Conservation (phyloP, 768 basidiomycete species). For the Leccinum fibrillosum region DNA sequence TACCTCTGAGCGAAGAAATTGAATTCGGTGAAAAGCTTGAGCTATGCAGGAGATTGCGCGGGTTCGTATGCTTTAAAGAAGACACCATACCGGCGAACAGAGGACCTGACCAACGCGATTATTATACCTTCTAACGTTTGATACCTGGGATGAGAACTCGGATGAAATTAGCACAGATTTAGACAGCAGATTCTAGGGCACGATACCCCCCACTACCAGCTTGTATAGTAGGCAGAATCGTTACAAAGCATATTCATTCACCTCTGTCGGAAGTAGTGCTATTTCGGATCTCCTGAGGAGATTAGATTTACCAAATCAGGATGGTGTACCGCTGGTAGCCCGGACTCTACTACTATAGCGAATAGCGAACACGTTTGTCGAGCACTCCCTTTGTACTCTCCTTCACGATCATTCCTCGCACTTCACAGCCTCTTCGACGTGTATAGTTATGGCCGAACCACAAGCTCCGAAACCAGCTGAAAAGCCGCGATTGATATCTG, state of each 20-base stretch:
- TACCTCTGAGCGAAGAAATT: constrained; percentile 14
- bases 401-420: constrained; percentile 6
- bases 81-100: constrained; percentile 4
- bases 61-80: constrained; percentile 52
- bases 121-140: constrained; percentile 15
- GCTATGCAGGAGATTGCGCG: constrained; percentile 43
- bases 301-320: constrained; percentile 26
- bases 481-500: constrained; percentile 54
- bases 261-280: not conserved
- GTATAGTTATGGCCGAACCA: constrained; percentile 55
- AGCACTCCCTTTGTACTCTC: not conserved
- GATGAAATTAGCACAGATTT: constrained; percentile 13
- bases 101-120: constrained; percentile 7
- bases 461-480: constrained; percentile 45
- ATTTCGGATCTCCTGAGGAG: not conserved
- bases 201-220: constrained; percentile 21
- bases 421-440: constrained; percentile 3
- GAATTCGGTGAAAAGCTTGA: constrained; percentile 26
- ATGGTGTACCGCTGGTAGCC: not conserved
- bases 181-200: constrained; percentile 20
- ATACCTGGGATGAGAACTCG: constrained; percentile 17
- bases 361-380: constrained; percentile 7
- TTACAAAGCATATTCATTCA: constrained; percentile 12
- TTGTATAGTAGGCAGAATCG: constrained; percentile 26
- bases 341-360: not conserved